These are phyloP conservation scores for Suillus bovinus DNA, from an alignment of 768 basidiomycete species.

Conservation along the genomic window DNA sequence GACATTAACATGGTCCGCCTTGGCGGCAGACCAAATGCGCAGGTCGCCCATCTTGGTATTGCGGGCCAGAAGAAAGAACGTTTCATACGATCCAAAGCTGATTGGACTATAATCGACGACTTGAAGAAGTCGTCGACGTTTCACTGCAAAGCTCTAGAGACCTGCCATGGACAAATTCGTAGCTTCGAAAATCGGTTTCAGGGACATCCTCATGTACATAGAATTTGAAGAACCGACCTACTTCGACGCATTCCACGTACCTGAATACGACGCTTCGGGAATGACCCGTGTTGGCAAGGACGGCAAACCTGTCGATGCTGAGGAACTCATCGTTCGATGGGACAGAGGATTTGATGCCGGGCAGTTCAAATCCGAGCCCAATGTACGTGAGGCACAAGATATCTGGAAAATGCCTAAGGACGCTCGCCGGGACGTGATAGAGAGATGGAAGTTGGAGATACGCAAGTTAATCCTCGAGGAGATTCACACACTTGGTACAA, in stretches of 20 bases:
- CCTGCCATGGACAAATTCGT: conserved; percentile 31
- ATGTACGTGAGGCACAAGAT: conserved; percentile 21
- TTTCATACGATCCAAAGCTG: conserved; percentile 27
- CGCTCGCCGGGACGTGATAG: conserved; percentile 27
- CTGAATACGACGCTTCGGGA: conserved; percentile 38
- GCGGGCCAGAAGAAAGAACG: conserved; percentile 26
- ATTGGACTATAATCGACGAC: conserved; percentile 44
- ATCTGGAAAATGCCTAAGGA: conserved; percentile 41
- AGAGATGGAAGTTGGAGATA: conserved; percentile 39
- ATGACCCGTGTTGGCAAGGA: conserved; percentile 45
- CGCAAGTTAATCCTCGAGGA: conserved; percentile 33
- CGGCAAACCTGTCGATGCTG: conserved; percentile 33
- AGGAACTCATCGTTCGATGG: conserved; percentile 54
- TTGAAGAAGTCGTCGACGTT: conserved; percentile 27
- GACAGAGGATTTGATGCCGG: conserved; percentile 44
- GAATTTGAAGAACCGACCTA: conserved; percentile 53
- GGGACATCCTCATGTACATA: conserved; percentile 44
- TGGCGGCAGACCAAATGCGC: conserved; percentile 51
- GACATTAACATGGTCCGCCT: conserved; percentile 51
- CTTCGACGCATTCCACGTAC: conserved; percentile 46
- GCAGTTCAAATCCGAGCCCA: conserved; percentile 29
- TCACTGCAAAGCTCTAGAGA: conserved; percentile 24
- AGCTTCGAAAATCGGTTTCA: conserved; percentile 16
- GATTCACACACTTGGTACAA: conserved; percentile 32
- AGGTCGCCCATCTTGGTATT: conserved; percentile 48